A percentile compares a stretch with the other conserved stretches of the same genome.
Evolutionary conservation across 2,329 filamentous ascomycete species (phyloP).

Genomic region (Davidsoniella neocaledoniae): DNA sequence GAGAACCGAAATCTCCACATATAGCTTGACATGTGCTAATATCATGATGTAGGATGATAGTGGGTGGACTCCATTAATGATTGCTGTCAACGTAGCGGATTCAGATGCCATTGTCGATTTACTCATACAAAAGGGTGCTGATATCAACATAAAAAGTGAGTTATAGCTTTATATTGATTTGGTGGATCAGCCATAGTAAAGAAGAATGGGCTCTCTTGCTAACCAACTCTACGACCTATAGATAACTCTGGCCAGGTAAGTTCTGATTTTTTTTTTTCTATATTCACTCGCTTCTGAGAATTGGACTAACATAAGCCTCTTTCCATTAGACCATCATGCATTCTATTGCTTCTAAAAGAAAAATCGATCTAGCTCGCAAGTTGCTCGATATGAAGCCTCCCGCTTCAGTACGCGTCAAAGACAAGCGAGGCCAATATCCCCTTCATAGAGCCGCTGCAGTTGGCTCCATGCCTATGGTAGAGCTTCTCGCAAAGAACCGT

Average conservation of each 20-base stretch:
- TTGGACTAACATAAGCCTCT: not conserved
- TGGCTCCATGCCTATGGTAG: slow-evolving; percentile 76
- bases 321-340: slow-evolving; percentile 62
- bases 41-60: slow-evolving; percentile 42
- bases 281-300: not conserved
- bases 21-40: not conserved
- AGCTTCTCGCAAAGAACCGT: slow-evolving; percentile 55
- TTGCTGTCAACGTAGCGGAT: slow-evolving; percentile 58
- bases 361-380: slow-evolving; percentile 62
- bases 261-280: not conserved
- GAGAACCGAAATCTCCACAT: not conserved
- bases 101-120: slow-evolving; percentile 51
- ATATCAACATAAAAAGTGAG: slow-evolving; percentile 56
- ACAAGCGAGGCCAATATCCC: slow-evolving; percentile 75
- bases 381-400: slow-evolving; percentile 54
- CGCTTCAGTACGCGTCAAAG: slow-evolving; percentile 64
- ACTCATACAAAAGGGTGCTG: slow-evolving; percentile 51
- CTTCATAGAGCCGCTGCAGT: slow-evolving; percentile 84
- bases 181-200: not conserved
- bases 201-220: slow-evolving; percentile 5
- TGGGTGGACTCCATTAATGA: slow-evolving; percentile 77
- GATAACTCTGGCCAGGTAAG: slow-evolving; percentile 48
- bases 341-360: slow-evolving; percentile 79
- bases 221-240: slow-evolving; percentile 18
- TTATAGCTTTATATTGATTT: not conserved